phyloP scores from a whole-genome alignment of 1,284 basidiomycete genomes.

The Puccinia horiana region DNA sequence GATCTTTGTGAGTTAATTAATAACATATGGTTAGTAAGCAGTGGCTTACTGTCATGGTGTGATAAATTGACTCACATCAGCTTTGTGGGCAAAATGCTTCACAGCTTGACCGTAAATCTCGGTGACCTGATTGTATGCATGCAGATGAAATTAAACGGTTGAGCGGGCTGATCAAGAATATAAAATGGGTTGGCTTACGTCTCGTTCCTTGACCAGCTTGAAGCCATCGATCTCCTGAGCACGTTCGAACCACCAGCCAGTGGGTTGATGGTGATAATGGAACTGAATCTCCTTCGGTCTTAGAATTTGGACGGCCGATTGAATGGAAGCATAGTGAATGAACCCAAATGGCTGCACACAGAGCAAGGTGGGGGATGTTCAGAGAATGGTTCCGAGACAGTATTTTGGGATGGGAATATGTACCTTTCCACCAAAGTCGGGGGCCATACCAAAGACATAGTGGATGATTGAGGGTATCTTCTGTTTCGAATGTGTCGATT shows the following conservation, averaged over 20 bases:
- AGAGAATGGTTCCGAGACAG: background rate
- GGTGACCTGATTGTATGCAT: slow-evolving; percentile 50
- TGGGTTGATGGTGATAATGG: slow-evolving; percentile 55
- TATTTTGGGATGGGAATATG: too few species aligned
- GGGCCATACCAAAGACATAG: slow-evolving; percentile 44
- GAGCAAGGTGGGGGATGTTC: background rate
- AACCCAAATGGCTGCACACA: slow-evolving; percentile 57
- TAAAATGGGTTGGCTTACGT: slow-evolving; percentile 52
- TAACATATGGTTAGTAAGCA: background rate
- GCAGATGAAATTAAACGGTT: slow-evolving; percentile 7
- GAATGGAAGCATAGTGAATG: slow-evolving; percentile 61
- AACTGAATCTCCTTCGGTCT: slow-evolving; percentile 59
- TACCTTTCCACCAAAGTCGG: slow-evolving; percentile 49
- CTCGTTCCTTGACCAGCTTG: slow-evolving; percentile 50
- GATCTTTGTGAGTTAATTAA: background rate
- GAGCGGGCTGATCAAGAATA: background rate
- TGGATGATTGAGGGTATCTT: slow-evolving; percentile 39
- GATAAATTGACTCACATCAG: slow-evolving; percentile 57
- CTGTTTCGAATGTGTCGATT: background rate
- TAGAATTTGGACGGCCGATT: slow-evolving; percentile 60
- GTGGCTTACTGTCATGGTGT: background rate
- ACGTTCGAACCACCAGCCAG: slow-evolving; percentile 58
- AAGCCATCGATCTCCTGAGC: slow-evolving; percentile 56
- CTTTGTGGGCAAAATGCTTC: slow-evolving; percentile 59
- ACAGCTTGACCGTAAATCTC: slow-evolving; percentile 54